Conservation (phyloP, 2,329 filamentous ascomycete species). For the Colletotrichum chrysophilum region DNA sequence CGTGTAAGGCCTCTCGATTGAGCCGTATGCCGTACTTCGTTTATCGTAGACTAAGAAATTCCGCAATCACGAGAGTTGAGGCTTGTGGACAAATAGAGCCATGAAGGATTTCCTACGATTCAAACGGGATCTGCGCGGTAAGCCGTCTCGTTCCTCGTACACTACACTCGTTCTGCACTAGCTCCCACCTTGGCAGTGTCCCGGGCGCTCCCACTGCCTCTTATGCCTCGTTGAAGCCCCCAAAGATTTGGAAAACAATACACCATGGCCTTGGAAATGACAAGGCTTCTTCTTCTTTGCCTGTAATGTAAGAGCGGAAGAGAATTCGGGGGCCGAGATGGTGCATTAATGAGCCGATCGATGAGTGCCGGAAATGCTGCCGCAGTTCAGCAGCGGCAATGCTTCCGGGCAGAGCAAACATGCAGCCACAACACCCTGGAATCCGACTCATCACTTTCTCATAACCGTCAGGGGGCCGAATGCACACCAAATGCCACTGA, state of each 20-base stretch:
- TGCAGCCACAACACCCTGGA: background rate
- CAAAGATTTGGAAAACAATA: too few species aligned
- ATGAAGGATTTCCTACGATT: background rate
- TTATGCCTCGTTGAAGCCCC: fast-evolving
- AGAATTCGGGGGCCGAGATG: background rate
- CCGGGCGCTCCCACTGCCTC: background rate
- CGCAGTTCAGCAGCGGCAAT: background rate
- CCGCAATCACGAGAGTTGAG: background rate
- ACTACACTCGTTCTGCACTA: background rate
- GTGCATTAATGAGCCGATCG: background rate
- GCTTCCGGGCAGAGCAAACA: background rate
- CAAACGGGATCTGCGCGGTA: background rate
- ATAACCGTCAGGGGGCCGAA: background rate
- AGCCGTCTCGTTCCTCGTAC: background rate
- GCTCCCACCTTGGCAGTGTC: background rate
- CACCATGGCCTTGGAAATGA: background rate
- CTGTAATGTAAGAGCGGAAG: fast-evolving
- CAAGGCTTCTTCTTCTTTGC: background rate
- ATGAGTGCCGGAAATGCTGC: background rate
- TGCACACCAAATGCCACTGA: background rate
- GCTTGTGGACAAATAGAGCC: background rate
- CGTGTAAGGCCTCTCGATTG: background rate
- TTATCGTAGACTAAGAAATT: background rate
- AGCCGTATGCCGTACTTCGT: background rate
- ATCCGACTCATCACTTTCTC: background rate